phyloP scores from a whole-genome alignment of 371 early-diverging fungal species.

The Quaeritorhiza haematococci region DNA sequence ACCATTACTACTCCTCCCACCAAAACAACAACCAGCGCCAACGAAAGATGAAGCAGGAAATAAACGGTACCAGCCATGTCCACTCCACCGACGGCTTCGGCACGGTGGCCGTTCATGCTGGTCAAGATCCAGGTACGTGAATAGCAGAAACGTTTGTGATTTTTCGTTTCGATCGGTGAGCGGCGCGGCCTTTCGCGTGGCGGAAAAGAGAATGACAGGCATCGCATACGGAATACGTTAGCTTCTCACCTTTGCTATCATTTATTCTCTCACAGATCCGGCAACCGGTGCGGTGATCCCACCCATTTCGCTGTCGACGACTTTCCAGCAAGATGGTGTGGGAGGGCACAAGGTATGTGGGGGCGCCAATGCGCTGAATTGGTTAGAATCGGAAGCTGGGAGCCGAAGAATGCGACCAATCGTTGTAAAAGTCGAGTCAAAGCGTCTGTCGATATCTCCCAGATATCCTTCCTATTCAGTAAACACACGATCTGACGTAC shows the following conservation, averaged over 20 bases:
- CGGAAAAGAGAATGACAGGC: background rate
- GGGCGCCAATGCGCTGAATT: background rate
- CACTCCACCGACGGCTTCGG: slow-evolving; percentile 49
- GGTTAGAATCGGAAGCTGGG: background rate
- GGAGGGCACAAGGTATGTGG: slow-evolving; percentile 77
- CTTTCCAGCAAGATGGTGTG: slow-evolving; percentile 86
- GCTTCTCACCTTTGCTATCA: too few relatives aligned
- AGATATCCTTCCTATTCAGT: slow-evolving; percentile 4
- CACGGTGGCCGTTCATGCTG: slow-evolving; percentile 90
- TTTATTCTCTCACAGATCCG: slow-evolving; percentile 19
- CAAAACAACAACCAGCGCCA: background rate
- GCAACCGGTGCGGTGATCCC: slow-evolving; percentile 93
- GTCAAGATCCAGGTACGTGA: slow-evolving; percentile 71
- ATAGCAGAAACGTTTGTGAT: too few relatives aligned
- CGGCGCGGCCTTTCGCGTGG: too few relatives aligned
- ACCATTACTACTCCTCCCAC: background rate
- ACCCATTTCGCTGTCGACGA: slow-evolving; percentile 89
- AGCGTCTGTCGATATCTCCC: background rate
- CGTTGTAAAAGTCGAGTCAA: too few relatives aligned
- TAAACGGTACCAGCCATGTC: too few relatives aligned
- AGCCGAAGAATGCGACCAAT: too few relatives aligned
- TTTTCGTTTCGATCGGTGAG: background rate
- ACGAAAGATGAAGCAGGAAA: too few relatives aligned
- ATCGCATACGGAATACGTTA: background rate
- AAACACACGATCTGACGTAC: background rate